A percentile compares a stretch with the other conserved stretches of the same genome.
Conservation (phyloP, 768 basidiomycete genomes). For the Sporobolomyces phaffii region DNA sequence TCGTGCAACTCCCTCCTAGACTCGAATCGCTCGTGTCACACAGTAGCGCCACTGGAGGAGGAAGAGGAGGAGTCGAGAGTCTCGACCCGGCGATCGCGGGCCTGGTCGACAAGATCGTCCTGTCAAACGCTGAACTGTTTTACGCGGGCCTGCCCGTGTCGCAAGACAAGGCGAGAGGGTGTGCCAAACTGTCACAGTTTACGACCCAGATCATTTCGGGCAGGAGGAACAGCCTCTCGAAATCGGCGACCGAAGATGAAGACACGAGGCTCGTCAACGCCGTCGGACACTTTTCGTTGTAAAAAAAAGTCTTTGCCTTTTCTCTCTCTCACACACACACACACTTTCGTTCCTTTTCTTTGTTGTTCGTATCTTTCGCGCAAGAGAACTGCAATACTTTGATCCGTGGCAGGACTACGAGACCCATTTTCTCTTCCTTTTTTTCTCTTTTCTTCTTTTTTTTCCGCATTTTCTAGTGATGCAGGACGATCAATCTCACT, state of each 20-base stretch:
- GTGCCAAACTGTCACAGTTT: constrained; percentile 49
- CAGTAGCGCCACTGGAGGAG: too few relatives aligned
- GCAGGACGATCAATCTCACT: constrained; percentile 17
- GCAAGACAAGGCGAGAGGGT: background rate
- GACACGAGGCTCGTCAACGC: constrained; percentile 14
- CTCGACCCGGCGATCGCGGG: constrained; percentile 53
- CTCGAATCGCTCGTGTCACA: constrained; percentile 4
- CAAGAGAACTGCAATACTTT: too few relatives aligned
- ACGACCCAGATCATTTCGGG: constrained; percentile 53
- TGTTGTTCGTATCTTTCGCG: background rate
- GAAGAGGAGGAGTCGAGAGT: constrained; percentile 45
- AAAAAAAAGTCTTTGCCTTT: too few relatives aligned
- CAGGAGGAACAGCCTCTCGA: constrained; percentile 45
- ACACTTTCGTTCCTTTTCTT: too few relatives aligned
- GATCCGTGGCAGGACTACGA: too few relatives aligned
- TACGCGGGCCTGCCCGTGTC: constrained; percentile 15
- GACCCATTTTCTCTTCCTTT: too few relatives aligned
- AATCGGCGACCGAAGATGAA: background rate
- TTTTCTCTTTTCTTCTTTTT: too few relatives aligned
- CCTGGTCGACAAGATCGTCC: constrained; percentile 56
- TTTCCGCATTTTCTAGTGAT: background rate
- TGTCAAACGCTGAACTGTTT: constrained; percentile 48
- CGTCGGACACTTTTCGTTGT: constrained; percentile 12
- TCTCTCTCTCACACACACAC: too few relatives aligned
- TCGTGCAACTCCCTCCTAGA: constrained; percentile 31